These are phyloP conservation scores for Fusarium bactridioides DNA, from an alignment of 2,329 filamentous ascomycete genomes.

Conservation along the genomic window DNA sequence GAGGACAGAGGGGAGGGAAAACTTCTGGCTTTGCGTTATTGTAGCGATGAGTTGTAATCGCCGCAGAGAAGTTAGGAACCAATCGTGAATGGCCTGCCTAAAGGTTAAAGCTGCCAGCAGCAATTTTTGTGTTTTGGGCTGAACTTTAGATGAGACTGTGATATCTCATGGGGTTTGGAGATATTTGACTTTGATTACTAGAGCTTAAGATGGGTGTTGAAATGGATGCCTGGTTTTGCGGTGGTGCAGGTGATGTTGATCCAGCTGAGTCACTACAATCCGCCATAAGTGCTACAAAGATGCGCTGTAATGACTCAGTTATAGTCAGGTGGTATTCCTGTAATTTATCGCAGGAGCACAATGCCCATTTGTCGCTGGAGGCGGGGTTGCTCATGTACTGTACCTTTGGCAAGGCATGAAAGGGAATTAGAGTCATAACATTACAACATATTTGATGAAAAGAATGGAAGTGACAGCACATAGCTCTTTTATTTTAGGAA, in stretches of 20 bases:
- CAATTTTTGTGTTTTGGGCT: no score
- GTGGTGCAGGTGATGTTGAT: not conserved
- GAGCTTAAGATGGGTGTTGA: not conserved
- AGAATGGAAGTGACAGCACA: no score
- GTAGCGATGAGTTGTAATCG: not conserved
- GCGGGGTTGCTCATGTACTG: no score
- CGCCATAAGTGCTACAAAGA: no score
- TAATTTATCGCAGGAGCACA: no score
- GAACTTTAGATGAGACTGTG: fast-evolving
- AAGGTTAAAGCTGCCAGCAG: no score
- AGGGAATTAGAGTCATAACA: no score
- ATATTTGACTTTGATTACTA: not conserved
- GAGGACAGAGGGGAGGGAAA: not conserved
- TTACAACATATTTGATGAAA: no score
- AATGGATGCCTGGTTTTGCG: not conserved
- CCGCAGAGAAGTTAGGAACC: not conserved
- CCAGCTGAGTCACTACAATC: no score
- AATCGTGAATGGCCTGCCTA: not conserved
- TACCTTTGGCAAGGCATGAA: no score
- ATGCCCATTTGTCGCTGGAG: not conserved
- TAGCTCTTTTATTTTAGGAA: fast-evolving
- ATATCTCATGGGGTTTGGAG: not conserved
- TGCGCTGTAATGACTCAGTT: no score
- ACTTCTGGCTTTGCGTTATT: fast-evolving
- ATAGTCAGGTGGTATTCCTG: no score